Conservation (phyloP, 257 asterid genomes). For the Henckelia pumila region DNA sequence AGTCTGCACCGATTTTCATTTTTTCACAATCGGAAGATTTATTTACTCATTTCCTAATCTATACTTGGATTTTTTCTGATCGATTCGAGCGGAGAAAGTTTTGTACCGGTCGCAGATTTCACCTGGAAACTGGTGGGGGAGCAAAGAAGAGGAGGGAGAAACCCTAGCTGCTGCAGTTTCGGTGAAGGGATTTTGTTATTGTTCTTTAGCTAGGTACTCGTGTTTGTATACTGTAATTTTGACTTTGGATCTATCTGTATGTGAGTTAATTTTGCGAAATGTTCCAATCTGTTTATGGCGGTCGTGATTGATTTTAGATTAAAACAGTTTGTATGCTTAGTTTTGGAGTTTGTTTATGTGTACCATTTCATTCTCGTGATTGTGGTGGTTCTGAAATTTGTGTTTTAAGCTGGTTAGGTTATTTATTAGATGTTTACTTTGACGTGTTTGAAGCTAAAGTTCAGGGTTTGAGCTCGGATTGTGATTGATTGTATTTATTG, state of each 20-base stretch:
- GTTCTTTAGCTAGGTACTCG: neutral
- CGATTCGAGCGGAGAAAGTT: neutral
- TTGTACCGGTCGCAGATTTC: neutral
- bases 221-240: neutral
- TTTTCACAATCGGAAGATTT: neutral
- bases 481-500: neutral
- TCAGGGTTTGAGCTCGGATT: neutral
- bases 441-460: neutral
- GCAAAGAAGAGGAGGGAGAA: slow-evolving; percentile 6
- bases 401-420: neutral
- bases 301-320: neutral
- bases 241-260: neutral
- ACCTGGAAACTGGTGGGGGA: neutral
- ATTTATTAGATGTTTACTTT: neutral
- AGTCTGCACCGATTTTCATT: slow-evolving; percentile 5
- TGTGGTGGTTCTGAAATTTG: neutral
- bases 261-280: neutral
- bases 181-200: neutral
- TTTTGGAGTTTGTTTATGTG: neutral
- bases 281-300: neutral
- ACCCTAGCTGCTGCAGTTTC: slow-evolving; percentile 12
- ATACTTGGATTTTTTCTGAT: neutral
- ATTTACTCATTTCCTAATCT: neutral
- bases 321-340: neutral
- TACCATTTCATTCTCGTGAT: neutral